A percentile compares a stretch with the other conserved stretches of the same genome.
phyloP scores from a whole-genome alignment of 768 basidiomycete species.

The Amanita polypyramis region DNA sequence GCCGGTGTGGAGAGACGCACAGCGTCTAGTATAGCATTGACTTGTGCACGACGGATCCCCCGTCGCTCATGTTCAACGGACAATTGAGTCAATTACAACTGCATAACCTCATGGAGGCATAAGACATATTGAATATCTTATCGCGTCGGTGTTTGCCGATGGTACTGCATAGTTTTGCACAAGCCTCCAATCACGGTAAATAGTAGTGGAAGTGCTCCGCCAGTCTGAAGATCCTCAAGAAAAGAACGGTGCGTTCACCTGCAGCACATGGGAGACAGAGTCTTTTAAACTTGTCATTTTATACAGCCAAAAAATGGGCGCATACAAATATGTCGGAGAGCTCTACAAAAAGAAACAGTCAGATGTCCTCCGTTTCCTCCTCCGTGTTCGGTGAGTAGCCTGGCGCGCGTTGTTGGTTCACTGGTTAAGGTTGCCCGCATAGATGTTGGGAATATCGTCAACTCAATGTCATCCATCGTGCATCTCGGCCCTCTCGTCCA shows the following conservation, averaged over 20 bases:
- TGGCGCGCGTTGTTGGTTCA: not conserved
- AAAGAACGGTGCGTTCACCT: constrained; percentile 23
- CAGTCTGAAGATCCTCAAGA: constrained; percentile 28
- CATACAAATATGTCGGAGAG: constrained; percentile 95
- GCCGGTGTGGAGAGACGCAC: constrained; percentile 11
- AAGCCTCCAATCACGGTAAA: constrained; percentile 17
- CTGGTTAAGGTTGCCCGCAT: not conserved
- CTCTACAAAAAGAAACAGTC: constrained; percentile 98
- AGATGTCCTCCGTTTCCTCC: constrained; percentile 94
- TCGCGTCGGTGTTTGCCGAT: constrained; percentile 22
- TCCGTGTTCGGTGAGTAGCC: constrained; percentile 76
- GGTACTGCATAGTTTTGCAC: constrained; percentile 28
- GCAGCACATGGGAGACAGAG: constrained; percentile 7
- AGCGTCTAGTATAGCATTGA: constrained; percentile 14
- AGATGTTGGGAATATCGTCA: constrained; percentile 99
- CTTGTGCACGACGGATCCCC: not conserved
- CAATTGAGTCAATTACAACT: not conserved
- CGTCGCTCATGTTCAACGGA: too few species aligned
- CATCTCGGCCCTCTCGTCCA: constrained; percentile 94
- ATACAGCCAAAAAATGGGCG: constrained; percentile 66
- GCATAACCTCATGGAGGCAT: too few species aligned
- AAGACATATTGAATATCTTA: too few species aligned
- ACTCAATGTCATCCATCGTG: constrained; percentile 95
- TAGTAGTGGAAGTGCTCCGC: constrained; percentile 15
- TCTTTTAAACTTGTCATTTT: not conserved